Evolutionary conservation across 2,329 filamentous ascomycete species (phyloP), one percentile per base, ranked within the genome.

Genomic region (Grosmannia huntii): DNA sequence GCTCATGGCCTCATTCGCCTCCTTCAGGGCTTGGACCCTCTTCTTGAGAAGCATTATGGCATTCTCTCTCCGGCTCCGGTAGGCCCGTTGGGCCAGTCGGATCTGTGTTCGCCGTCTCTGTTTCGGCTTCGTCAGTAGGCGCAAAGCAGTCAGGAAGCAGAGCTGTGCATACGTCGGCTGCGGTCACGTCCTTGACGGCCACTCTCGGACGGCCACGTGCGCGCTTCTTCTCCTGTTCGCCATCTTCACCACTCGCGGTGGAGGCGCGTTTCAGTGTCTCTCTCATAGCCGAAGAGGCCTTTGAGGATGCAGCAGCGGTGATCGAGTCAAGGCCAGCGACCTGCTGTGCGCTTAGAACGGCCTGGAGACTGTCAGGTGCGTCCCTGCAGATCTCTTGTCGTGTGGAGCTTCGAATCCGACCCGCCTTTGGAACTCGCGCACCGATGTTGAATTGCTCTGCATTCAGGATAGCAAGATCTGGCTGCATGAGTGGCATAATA

Each of bases 21-120:
- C 76, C 60, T 85, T 81, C n/a, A 95, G 78, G 27, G 81, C 77
- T 57, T 83, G 75, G 28, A 92, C 87, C 61, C 85, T 79, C 57
- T 81, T 78, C 67, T 90, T 85, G 12, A 95, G 76, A 1, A 81
- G 82, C 31, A 82, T 79, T 58, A 95, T 92, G 5, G 87, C 87
- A 25, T 80, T 85, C 67, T 95, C 90, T 71, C 95, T 95, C 56
- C 90, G 84, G 66, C 87, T 83, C 19, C 90, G 83, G 67, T 95
- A 95, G 0, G 89, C 89, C 63, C 90, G 78, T 69, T 95, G 90
- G 2, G 90, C 90, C 57, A 92, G 79, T 27, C 90, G 84, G 62
- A 96, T 94, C 68, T 96, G 90, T 5, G 89, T 92, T 57, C 90
- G 82, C 56, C 90, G 86, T 61, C 89, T 85, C 87, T 71, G 59